Base-by-base conservation (phyloP, 2,329 filamentous ascomycete genomes). In the Rhexocercosporidium sp. region DNA sequence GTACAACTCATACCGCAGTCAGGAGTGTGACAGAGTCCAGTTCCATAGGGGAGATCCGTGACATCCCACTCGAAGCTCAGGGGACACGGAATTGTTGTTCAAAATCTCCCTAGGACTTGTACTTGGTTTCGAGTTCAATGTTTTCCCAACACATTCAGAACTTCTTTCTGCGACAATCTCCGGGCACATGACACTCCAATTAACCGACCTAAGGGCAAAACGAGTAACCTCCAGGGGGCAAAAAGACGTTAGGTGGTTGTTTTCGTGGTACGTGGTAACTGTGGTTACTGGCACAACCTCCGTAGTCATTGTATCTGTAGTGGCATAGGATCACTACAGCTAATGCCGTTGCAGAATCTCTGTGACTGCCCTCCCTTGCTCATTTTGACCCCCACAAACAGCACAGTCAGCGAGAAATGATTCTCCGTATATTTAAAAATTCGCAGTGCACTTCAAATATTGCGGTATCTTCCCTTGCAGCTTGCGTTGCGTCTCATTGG, bases 401-500 rank as follows among this genome's bases (percentile, higher is more conserved):
- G 14, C 34, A 27, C 25, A 20, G 60, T 60, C 56, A 60, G 22
- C 12, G 20, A 57, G 18, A 39, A 14, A 8, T 22, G 39, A 34
- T 20, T 37, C 44, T 59, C 59, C 39, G 9, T 18, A 56, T 41
- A 27, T 25, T 53, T 18, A 20, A 22, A 14, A 56, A 25, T 39
- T 46, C 22, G 27, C 49, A 37, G 34, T 29, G 8, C 44, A 8
- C 44, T 3, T 47, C 46, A 39, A 18, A 37, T 4, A 20, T 31
- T 64, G 34, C 54, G 49, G 31, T 25, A 12, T 27, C 59, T 54
- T 47, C 34, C 39, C 64, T 59, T 56, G 62, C 57, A 62, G 46
- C 22, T 6, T 49, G 63, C 46, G 53, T 56, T 59, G 27, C 11
- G 7, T 59, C 47, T 56, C n/a, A 68, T 67, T 73, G 47, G 71